These are phyloP conservation scores for Cutaneotrichosporon cyanovorans DNA, from an alignment of 1,284 basidiomycete species.

Conservation along the genomic window DNA sequence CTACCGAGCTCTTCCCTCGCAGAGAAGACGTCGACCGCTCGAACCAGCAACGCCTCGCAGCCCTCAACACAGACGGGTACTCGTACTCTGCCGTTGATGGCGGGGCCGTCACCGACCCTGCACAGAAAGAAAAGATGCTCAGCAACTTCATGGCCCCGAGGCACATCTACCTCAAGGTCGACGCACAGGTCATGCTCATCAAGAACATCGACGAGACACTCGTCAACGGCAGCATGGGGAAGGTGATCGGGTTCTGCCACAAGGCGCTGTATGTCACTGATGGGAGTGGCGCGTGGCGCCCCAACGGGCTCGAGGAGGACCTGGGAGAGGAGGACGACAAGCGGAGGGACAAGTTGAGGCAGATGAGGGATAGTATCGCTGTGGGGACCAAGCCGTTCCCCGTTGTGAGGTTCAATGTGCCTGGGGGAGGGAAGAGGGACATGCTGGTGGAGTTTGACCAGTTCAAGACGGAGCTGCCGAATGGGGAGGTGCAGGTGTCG, in stretches of 20 bases:
- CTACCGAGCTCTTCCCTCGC: constrained; percentile 79
- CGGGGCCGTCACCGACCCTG: constrained; percentile 51
- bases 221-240: constrained; percentile 77
- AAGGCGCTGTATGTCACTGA: constrained; percentile 27
- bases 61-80: constrained; percentile 46
- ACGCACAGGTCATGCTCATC: constrained; percentile 62
- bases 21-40: constrained; percentile 73
- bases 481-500: constrained; percentile 69
- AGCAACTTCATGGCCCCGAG: constrained; percentile 64
- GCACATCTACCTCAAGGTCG: constrained; percentile 56
- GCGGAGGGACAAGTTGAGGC: constrained; percentile 42
- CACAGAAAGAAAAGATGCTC: constrained; percentile 59
- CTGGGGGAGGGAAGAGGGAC: constrained; percentile 51
- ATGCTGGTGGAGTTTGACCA: constrained; percentile 63
- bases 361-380: constrained; percentile 21
- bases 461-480: constrained; percentile 79
- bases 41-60: constrained; percentile 58
- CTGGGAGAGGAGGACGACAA: constrained; percentile 32
- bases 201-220: constrained; percentile 67
- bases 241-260: constrained; percentile 58
- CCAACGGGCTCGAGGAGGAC: constrained; percentile 14
- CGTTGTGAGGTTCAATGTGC: constrained; percentile 67
- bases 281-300: constrained; percentile 24
- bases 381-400: constrained; percentile 51
- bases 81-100: constrained; percentile 53